Conservation (phyloP, 2,329 filamentous ascomycete genomes). For the Colletotrichum gigasporum region DNA sequence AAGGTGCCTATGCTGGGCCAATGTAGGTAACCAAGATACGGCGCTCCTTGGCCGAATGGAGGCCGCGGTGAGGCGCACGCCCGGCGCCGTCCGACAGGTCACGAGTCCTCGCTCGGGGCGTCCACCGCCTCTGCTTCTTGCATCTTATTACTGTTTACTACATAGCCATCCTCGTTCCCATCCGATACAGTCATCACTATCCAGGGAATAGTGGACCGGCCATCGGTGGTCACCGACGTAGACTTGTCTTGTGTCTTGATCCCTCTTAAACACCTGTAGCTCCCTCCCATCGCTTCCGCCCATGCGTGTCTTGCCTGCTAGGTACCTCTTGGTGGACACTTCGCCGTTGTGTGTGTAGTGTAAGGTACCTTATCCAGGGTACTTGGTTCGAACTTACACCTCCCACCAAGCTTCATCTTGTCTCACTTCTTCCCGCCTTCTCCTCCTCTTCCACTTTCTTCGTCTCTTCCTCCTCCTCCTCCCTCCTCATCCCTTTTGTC, state of each 20-base stretch:
- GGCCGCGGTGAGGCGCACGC: not conserved
- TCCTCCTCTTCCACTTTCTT: not conserved
- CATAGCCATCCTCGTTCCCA: not conserved
- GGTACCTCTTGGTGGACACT: too few relatives aligned
- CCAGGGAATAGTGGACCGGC: conserved; percentile 20
- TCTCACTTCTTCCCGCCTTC: not conserved
- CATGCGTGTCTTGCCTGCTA: too few relatives aligned
- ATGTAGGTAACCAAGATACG: too few relatives aligned
- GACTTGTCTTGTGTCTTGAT: not conserved
- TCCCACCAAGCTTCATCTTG: not conserved
- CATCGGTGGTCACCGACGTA: conserved; percentile 29
- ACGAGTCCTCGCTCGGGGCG: conserved; percentile 20
- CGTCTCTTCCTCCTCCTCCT: not conserved
- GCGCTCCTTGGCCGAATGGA: too few relatives aligned
- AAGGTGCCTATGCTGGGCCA: too few relatives aligned
- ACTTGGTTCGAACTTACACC: not conserved
- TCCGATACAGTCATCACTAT: conserved; percentile 13
- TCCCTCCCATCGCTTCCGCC: too few relatives aligned
- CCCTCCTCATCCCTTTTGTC: not conserved
- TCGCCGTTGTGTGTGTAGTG: too few relatives aligned
- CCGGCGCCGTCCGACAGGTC: conserved; percentile 30
- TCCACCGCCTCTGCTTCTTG: not conserved
- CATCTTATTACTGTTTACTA: conserved; percentile 18
- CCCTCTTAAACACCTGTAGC: not conserved
- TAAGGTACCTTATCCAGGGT: too few relatives aligned